phyloP scores from a whole-genome alignment of 352 stramenopile species.

The Saprolegnia diclina region DNA sequence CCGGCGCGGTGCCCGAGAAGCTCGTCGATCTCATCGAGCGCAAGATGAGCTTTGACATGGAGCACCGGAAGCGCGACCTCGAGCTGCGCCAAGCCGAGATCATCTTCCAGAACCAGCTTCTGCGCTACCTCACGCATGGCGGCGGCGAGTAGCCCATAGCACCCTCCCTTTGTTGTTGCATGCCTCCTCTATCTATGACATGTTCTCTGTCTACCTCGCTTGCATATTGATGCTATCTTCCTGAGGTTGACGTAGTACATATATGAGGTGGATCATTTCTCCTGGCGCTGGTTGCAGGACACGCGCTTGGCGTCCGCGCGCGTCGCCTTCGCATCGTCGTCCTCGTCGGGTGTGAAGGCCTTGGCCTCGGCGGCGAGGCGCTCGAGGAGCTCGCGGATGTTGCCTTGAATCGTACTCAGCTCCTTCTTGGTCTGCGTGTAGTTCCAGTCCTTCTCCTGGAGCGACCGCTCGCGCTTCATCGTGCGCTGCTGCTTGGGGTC shows the following conservation, averaged over 20 bases:
- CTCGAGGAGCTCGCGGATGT: conserved; percentile 20
- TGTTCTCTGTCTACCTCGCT: not conserved
- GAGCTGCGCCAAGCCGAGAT: conserved; percentile 75
- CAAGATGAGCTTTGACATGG: conserved; percentile 81
- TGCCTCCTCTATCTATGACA: not conserved
- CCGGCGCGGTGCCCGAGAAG: conserved; percentile 6
- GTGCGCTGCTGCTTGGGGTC: not conserved
- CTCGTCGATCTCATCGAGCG: conserved; percentile 69
- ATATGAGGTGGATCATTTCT: conserved; percentile 22
- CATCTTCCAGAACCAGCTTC: conserved; percentile 72
- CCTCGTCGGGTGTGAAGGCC: conserved; percentile 35
- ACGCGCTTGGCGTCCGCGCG: not conserved
- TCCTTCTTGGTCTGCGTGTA: conserved; percentile 19
- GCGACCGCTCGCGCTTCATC: not conserved
- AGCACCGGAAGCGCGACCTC: conserved; percentile 67
- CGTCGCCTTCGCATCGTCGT: conserved; percentile 26
- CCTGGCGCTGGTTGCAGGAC: conserved; percentile 22
- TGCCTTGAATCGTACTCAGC: conserved; percentile 17
- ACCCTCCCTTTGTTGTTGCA: not conserved
- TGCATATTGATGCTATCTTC: not conserved
- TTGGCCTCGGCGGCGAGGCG: conserved; percentile 17
- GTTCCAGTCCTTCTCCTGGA: conserved; percentile 7
- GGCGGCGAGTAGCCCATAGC: not conserved
- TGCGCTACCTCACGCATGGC: conserved; percentile 52
- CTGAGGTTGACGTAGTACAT: not conserved